Percentiles rank a stretch among this genome's conserved stretches.
Evolutionary conservation across 75 land plant genomes (phyloP).

Genomic region (Pinus albicaulis): DNA sequence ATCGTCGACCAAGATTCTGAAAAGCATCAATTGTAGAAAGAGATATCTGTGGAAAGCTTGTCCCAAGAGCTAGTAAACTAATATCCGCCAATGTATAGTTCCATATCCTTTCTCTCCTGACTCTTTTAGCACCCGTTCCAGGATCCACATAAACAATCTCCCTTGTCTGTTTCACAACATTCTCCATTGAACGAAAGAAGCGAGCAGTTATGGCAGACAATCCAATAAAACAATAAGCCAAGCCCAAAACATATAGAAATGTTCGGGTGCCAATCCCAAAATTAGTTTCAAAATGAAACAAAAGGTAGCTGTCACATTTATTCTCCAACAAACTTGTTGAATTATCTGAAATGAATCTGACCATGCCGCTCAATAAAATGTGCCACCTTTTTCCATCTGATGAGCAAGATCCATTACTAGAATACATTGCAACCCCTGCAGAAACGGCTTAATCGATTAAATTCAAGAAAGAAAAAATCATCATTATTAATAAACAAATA

Average conservation of each 20-base stretch:
- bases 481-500: background rate
- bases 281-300: slow-evolving; percentile 35
- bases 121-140: slow-evolving; percentile 25
- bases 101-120: slow-evolving; percentile 69
- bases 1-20: slow-evolving; percentile 55
- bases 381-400: background rate
- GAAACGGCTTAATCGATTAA: background rate
- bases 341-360: background rate
- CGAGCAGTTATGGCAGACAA: slow-evolving; percentile 77
- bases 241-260: slow-evolving; percentile 46
- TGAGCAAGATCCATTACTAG: background rate
- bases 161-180: slow-evolving; percentile 65
- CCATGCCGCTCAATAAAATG: background rate
- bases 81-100: slow-evolving; percentile 83
- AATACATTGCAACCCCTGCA: slow-evolving; percentile 3
- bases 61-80: slow-evolving; percentile 81
- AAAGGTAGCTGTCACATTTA: slow-evolving; percentile 54
- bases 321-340: background rate
- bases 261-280: slow-evolving; percentile 46
- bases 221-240: slow-evolving; percentile 83
- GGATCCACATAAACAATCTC: slow-evolving; percentile 47
- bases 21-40: slow-evolving; percentile 81
- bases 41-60: slow-evolving; percentile 92
- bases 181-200: slow-evolving; percentile 83
- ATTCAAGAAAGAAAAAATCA: background rate